phyloP scores from a whole-genome alignment of 2,329 filamentous ascomycete species.

The Penicillium sp. region DNA sequence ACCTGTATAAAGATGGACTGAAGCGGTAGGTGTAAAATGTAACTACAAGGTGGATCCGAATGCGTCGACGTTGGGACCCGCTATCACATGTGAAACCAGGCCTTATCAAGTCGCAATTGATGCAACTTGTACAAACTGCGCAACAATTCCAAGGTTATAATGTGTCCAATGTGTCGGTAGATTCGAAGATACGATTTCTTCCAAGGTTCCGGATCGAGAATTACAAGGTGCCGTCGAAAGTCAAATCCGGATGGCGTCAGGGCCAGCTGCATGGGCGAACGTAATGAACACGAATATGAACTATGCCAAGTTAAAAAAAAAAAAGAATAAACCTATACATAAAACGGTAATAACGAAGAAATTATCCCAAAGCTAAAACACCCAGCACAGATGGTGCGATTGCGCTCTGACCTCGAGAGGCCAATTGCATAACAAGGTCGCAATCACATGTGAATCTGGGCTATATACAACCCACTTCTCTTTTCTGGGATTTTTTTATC shows the following conservation, averaged over 20 bases:
- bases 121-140: neutral
- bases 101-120: slow-evolving; percentile 19
- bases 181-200: neutral
- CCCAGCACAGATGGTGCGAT: slow-evolving; percentile 20
- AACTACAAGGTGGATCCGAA: slow-evolving; percentile 11
- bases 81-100: slow-evolving; percentile 33
- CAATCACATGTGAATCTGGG: slow-evolving; percentile 27
- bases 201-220: neutral
- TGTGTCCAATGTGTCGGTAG: neutral
- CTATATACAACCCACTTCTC: slow-evolving; percentile 15
- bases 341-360: slow-evolving; percentile 6
- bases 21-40: no score
- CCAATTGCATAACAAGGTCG: slow-evolving; percentile 23
- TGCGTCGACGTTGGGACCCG: slow-evolving; percentile 28
- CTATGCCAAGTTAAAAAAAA: no score
- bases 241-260: slow-evolving; percentile 10
- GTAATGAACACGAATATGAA: neutral
- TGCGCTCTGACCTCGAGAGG: slow-evolving; percentile 17
- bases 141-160: neutral
- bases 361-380: neutral
- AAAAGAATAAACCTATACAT: neutral
- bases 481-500: neutral
- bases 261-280: slow-evolving; percentile 3
- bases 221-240: slow-evolving; percentile 4
- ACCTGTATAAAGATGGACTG: no score